Evolutionary conservation across 352 stramenopile genomes (phyloP).

Genomic region (Phytophthora tubulina): DNA sequence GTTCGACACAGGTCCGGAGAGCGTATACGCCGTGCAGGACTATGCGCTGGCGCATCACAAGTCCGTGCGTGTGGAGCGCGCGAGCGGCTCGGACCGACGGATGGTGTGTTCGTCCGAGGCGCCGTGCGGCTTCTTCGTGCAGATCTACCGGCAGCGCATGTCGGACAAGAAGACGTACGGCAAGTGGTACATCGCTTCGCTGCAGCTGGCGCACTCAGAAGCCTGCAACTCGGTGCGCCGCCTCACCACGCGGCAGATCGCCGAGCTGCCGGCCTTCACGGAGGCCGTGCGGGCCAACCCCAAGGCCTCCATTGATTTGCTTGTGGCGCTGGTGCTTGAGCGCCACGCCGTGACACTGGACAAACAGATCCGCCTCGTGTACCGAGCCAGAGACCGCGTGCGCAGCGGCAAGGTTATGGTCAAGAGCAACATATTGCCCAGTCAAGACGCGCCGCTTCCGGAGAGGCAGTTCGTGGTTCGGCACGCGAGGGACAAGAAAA

Average conservation of each 20-base stretch:
- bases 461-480: conserved; percentile 26
- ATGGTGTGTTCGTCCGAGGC: conserved; percentile 34
- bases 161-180: conserved; percentile 38
- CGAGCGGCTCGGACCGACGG: conserved; percentile 39
- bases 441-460: conserved; percentile 23
- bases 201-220: conserved; percentile 36
- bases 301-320: conserved; percentile 28
- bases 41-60: conserved; percentile 41
- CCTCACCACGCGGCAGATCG: conserved; percentile 40
- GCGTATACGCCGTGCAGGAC: conserved; percentile 45
- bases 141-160: conserved; percentile 45
- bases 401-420: conserved; percentile 25
- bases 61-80: conserved; percentile 35
- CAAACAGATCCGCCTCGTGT: conserved; percentile 41
- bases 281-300: conserved; percentile 25
- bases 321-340: conserved; percentile 30
- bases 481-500: conserved; percentile 20
- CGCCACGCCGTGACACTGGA: conserved; percentile 33
- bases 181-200: conserved; percentile 48
- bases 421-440: conserved; percentile 22
- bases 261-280: conserved; percentile 32
- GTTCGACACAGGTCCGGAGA: conserved; percentile 35
- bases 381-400: conserved; percentile 41
- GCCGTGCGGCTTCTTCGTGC: conserved; percentile 42
- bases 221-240: conserved; percentile 26